Base-by-base conservation (phyloP, 306 rosid genomes). In the Amphicarpaea edgeworthii region DNA sequence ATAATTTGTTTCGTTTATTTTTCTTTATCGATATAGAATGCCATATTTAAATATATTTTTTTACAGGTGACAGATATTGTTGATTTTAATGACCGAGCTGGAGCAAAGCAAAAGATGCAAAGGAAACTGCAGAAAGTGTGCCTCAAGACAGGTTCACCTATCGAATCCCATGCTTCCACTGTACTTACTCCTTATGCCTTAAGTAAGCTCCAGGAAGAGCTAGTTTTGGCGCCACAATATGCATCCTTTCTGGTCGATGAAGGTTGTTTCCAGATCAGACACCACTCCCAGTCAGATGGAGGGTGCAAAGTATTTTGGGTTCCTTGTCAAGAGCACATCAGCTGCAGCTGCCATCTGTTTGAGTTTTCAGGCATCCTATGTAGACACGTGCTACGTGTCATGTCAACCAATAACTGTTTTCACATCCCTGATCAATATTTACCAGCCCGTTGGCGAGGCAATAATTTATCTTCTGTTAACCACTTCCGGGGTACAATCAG, bases 61-160 rank as follows among this genome's bases (percentile, higher is more conserved):
- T 34, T 55, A 47, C 88, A 93, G 97, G 86, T 85, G 68, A 85
- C 87, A 61, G 89, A 88, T 70, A 47, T 88, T 17, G 88, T 90
- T 80, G 88, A 86, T 81, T 88, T 83, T 64, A 93, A 84, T 67
- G 90, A 88, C 73, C 88, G 88, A n/a, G 79, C 82, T 41, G 93
- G 93, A 72, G 65, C 83, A 47, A 90, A 90, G 87, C 90, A 90
- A 78, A 91, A 86, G 87, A 83, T 80, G 88, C 93, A 92, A 74
- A 79, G 82, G 77, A 92, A 85, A 76, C 46, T 77, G 70, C 97
- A 77, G 82, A 92, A 86, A 86, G 85, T 87, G 58, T 83, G 87
- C 89, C 92, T 90, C 63, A 93, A 88, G 82, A 86, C 91, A 1
- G 97, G 97, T 76, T 93, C 97, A 17, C 97, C 97, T 38, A 85